Base-by-base conservation (phyloP, 208 protist genomes). In the Trypanosoma boissoni region DNA sequence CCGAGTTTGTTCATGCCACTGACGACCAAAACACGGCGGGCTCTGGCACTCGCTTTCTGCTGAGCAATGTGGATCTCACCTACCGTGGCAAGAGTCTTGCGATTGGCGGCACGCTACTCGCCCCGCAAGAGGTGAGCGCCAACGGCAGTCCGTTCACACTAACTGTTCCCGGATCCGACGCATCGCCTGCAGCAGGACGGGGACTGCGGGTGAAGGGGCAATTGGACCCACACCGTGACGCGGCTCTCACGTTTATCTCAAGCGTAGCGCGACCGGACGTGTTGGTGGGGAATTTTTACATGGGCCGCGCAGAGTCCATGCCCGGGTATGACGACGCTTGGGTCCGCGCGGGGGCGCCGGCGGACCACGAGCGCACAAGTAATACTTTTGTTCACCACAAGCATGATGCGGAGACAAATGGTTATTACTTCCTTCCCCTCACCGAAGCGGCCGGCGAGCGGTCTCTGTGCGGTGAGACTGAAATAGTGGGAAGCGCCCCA, bases 71-170 rank as follows among this genome's bases (percentile, higher is more conserved):
- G 0, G 86, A 93, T 49, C 73, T 90, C n/a, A 80, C 78, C 6
- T 93, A 90, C 58, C 79, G 86, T 5, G 86, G 86, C 20, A 93
- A 90, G 67, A 90, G 82, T 45, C 61, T 93, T 28, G 71, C 67
- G 2, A 52, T 76, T 8, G 67, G 65, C 18, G 63, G 72, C 12
- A 44, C 46, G 34, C 48, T 74, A 9, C 55, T 89, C 16, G 56
- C 71, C 6, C 55, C 55, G n/a, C 68, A 72, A 3, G 64, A 78
- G 6, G 74, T 89, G 12, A 93, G 86, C 46, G 48, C 56, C 1
- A 67, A 84, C 34, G 86, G 86, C 34, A 87, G 80, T 58, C 80
- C 86, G 20, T 88, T 88, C 49, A 80, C 73, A 16, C 60, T 91
- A 44, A 20, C 41, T 44, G 43, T 57, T 2, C n/a, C n/a, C n/a